Conservation (phyloP, 1,284 basidiomycete species). For the Mycena citricolor region DNA sequence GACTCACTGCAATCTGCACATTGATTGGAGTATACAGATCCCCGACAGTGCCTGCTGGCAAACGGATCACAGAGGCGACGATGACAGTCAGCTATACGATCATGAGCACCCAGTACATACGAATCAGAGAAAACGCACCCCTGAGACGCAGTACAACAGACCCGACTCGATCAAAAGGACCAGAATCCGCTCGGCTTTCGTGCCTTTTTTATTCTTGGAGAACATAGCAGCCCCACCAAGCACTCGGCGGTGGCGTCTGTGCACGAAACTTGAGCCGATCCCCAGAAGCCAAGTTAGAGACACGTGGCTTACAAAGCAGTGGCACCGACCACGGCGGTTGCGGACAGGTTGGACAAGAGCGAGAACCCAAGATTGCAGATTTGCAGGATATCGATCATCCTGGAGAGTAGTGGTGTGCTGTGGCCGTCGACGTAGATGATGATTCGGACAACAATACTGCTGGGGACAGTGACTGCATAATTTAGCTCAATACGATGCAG, state of each 20-base stretch:
- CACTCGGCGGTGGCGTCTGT: no score
- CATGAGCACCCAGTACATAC: neutral
- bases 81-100: slow-evolving; percentile 1
- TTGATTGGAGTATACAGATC: slow-evolving; percentile 14
- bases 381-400: slow-evolving; percentile 7
- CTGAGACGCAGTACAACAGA: neutral
- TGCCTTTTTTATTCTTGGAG: neutral
- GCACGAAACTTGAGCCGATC: no score
- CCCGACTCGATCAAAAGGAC: slow-evolving; percentile 4
- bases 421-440: neutral
- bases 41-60: slow-evolving; percentile 14
- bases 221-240: no score
- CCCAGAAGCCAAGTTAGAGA: neutral
- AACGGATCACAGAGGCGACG: slow-evolving; percentile 2
- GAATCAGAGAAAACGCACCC: neutral
- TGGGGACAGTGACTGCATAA: neutral
- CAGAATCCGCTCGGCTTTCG: slow-evolving; percentile 2
- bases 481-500: no score
- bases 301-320: neutral
- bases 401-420: neutral
- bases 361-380: neutral
- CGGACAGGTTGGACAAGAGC: slow-evolving; percentile 10
- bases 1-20: slow-evolving; percentile 14
- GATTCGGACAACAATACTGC: slow-evolving; percentile 10
- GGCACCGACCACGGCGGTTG: slow-evolving; percentile 11